phyloP scores from a whole-genome alignment of 108 stramenopile genomes.

The Cyclostephanos tholiformis region DNA sequence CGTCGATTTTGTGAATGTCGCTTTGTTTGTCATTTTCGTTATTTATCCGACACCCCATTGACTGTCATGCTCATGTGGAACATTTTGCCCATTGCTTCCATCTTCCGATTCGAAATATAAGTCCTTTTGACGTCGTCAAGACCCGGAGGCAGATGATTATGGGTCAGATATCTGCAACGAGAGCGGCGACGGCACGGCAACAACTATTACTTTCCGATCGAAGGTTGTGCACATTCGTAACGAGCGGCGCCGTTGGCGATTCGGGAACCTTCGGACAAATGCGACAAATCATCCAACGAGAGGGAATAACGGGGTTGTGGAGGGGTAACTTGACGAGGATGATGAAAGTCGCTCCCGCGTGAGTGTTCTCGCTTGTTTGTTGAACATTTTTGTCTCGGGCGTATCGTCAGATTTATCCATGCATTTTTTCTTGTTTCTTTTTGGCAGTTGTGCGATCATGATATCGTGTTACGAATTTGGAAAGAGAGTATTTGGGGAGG shows the following conservation, averaged over 20 bases:
- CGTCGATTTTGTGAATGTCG: background rate
- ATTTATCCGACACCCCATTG: background rate
- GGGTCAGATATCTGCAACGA: constrained; percentile 1
- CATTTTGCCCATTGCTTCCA: background rate
- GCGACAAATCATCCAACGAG: constrained; percentile 53
- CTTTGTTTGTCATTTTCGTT: background rate
- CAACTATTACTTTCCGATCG: background rate
- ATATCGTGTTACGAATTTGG: constrained; percentile 91
- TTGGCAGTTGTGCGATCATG: constrained; percentile 78
- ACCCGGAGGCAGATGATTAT: constrained; percentile 78
- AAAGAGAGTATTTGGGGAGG: constrained; percentile 62
- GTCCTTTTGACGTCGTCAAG: constrained; percentile 96
- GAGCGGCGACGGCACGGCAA: background rate
- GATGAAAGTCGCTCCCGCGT: constrained; percentile 92
- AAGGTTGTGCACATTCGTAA: background rate
- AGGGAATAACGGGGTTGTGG: constrained; percentile 75
- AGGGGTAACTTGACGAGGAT: constrained; percentile 83
- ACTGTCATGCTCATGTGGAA: background rate
- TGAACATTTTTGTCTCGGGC: background rate
- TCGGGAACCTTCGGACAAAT: constrained; percentile 35
- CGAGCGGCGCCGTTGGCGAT: constrained; percentile 11
- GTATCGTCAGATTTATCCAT: background rate
- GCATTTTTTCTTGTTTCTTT: background rate
- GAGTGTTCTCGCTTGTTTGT: background rate
- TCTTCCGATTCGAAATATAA: too few species aligned